phyloP scores from a whole-genome alignment of 78 protist genomes.

The Planoprotostelium fungivorum region DNA sequence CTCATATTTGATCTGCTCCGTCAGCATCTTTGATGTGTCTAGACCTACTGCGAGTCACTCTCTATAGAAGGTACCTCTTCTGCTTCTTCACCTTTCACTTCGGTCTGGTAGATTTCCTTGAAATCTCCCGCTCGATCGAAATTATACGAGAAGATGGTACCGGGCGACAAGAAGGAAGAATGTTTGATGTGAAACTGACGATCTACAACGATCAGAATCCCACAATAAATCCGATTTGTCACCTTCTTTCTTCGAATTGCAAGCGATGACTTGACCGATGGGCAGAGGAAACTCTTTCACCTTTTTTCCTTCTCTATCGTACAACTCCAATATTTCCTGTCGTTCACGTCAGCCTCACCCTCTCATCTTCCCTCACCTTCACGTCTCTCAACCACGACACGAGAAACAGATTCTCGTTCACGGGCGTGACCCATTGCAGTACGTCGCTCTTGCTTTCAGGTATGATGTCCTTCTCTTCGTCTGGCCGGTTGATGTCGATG shows the following conservation, averaged over 20 bases:
- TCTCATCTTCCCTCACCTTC: background rate
- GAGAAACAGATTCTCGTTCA: conserved; percentile 23
- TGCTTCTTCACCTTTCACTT: background rate
- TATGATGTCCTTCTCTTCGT: conserved; percentile 34
- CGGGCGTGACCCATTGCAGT: conserved; percentile 7
- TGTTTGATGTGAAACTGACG: background rate
- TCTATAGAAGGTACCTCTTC: too few relatives aligned
- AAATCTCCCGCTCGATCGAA: conserved; percentile 8
- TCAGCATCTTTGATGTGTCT: conserved; percentile 20
- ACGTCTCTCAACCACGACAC: conserved; percentile 66
- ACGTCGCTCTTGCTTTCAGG: conserved; percentile 20
- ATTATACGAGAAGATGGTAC: conserved; percentile 18
- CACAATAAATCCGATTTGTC: background rate
- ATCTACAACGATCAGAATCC: background rate
- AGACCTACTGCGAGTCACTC: conserved; percentile 19
- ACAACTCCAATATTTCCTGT: conserved; percentile 25
- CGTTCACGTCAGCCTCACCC: background rate
- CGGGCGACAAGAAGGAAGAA: conserved; percentile 21
- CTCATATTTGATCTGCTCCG: conserved; percentile 73
- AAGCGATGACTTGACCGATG: background rate
- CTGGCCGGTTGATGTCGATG: conserved; percentile 6
- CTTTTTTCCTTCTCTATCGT: conserved; percentile 47
- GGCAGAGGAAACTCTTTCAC: background rate
- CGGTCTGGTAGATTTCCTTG: conserved; percentile 13
- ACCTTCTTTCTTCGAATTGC: background rate